phyloP scores from a whole-genome alignment of 176 grass and related monocot species.

The Juncus effusus region DNA sequence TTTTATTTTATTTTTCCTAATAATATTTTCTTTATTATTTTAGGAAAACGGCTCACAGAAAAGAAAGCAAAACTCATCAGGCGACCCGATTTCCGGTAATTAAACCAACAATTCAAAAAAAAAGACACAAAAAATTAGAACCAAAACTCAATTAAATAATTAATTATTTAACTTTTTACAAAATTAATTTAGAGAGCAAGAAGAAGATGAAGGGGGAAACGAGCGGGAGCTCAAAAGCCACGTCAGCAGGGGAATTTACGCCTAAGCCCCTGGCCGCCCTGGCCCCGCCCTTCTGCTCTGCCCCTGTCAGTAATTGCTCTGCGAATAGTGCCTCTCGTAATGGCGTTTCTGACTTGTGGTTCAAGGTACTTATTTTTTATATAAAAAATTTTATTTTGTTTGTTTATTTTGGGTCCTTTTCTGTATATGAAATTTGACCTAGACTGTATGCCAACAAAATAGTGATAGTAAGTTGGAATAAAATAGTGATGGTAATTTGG shows the following conservation, averaged over 20 bases:
- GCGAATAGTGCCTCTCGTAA: slow-evolving; percentile 30
- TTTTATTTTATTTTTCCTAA: slow-evolving; percentile 1
- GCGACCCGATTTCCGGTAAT: neutral
- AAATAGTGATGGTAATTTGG: too few relatives aligned
- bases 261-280: slow-evolving; percentile 36
- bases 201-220: slow-evolving; percentile 31
- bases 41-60: slow-evolving; percentile 34
- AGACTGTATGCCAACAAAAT: too few relatives aligned
- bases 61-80: slow-evolving; percentile 53
- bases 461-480: too few relatives aligned
- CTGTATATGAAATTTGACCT: neutral
- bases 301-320: slow-evolving; percentile 35
- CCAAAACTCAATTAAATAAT: neutral
- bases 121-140: neutral
- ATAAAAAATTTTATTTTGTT: neutral
- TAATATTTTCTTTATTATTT: slow-evolving; percentile 19
- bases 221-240: slow-evolving; percentile 41
- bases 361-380: slow-evolving; percentile 39
- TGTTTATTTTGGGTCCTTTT: neutral
- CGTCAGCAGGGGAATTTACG: slow-evolving; percentile 24
- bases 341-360: slow-evolving; percentile 41
- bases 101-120: neutral
- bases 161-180: slow-evolving; percentile 20
- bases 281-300: slow-evolving; percentile 28
- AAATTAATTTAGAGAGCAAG: slow-evolving; percentile 23